Base-by-base conservation (phyloP, 2,329 filamentous ascomycete genomes). In the Arthroderma sp. region DNA sequence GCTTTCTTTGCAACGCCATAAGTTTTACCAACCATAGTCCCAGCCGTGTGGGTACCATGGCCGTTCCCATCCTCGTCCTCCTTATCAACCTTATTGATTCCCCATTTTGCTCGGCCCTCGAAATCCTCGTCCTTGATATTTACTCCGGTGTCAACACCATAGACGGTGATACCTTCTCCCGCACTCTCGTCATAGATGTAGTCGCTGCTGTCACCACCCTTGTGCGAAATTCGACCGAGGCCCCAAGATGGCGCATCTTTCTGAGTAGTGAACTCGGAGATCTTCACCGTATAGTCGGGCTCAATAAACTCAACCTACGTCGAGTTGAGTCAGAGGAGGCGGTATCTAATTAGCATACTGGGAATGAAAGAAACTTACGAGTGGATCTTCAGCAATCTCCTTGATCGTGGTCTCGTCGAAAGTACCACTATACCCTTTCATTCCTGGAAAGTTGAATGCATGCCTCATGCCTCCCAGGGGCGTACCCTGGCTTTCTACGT, bases 41-140 rank as follows among this genome's bases (percentile, higher is more conserved):
- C 61, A 4, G 64, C 56, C 45, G 61, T 58, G 47, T 66, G 63
- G 6, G 64, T 66, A 11, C 64, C 64, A 43, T 66, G 64, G 29
- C 63, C 62, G 42, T 60, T 55, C 10, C 51, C 53, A 37, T 56
- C 51, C 15, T 47, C 32, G 29, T 53, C 46, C 8, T 44, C 34
- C 9, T 47, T 42, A 22, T 49, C 46, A 38, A 57, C 57, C 29
- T 54, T 54, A 48, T 63, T 66, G 48, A 54, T 57, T n/a, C 60
- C 64, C 43, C 56, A 53, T 27, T 45, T 53, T 11, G 61, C 64
- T 42, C 64, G 60, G 37, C 60, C 62, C 3, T 51, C 59, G 38
- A 66, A 66, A 34, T 65, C 60, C 15, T 50, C 3, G 44, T 65
- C 59, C 1, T 45, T 36, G 6, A 51, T 55, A 34, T 61, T 57